Evolutionary conservation across 495 filamentous ascomycete genomes (phyloP).

Genomic region (Hypomontagnella monticulosa): DNA sequence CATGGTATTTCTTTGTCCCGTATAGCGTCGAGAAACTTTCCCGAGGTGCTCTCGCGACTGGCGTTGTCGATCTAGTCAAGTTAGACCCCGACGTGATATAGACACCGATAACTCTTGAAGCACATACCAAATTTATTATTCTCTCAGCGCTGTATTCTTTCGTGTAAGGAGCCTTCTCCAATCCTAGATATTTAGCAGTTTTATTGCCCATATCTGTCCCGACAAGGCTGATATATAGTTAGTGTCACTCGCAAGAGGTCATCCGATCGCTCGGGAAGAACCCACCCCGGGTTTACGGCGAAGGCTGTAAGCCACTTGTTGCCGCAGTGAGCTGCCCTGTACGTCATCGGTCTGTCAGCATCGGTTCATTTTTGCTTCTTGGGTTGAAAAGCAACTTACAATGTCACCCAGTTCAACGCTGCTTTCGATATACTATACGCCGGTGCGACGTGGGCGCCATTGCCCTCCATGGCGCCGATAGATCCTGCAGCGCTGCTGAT

Average conservation of each 20-base stretch:
- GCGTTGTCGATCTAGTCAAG: conserved; percentile 20
- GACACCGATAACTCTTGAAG: background rate
- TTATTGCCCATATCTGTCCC: conserved; percentile 27
- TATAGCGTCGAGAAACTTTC: conserved; percentile 23
- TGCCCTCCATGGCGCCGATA: conserved; percentile 21
- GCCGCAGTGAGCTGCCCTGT: conserved; percentile 28
- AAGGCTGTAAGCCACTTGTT: conserved; percentile 33
- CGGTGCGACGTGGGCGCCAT: conserved; percentile 20
- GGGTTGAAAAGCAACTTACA: conserved; percentile 14
- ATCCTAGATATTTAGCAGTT: conserved; percentile 28
- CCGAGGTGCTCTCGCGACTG: conserved; percentile 16
- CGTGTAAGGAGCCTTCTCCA: conserved; percentile 32
- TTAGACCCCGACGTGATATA: conserved; percentile 4
- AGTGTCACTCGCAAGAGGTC: background rate
- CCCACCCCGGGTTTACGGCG: conserved; percentile 33
- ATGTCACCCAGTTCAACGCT: conserved; percentile 39
- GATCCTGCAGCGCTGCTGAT: conserved; percentile 29
- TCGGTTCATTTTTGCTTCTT: background rate
- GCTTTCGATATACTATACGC: conserved; percentile 37
- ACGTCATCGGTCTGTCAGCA: background rate
- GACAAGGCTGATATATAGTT: conserved; percentile 11
- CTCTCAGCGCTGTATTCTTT: conserved; percentile 25
- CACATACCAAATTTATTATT: conserved; percentile 23
- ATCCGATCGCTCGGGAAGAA: background rate
- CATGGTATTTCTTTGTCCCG: conserved; percentile 20